Base-by-base conservation (phyloP, 352 stramenopile genomes). In the Phytophthora citricola region DNA sequence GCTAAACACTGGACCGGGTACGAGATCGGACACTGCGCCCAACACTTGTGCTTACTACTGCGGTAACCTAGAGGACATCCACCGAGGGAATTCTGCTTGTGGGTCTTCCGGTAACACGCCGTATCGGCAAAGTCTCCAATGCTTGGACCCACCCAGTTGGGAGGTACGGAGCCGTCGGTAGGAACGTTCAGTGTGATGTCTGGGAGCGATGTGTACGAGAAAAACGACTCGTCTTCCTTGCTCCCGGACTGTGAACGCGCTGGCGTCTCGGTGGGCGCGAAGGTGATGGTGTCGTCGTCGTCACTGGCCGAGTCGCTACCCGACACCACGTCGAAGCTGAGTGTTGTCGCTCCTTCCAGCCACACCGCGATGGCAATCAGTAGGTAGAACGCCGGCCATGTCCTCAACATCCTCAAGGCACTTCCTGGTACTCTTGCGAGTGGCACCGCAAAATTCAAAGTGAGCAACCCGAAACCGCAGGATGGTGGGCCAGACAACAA, bases 1-100 rank as follows among this genome's bases (percentile, higher is more conserved):
- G 81, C 75, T 48, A 81, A 66, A 45, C 85, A 94, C 57, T 89
- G 60, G 17, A 94, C 82, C 0, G 86, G 86, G 70, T 91, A 94
- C 36, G 89, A 71, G 8, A 92, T 58, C 0, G 86, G 86, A 39
- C 86, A 94, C 53, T 91, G 70, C 0, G 83, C 74, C 85, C 83
- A 93, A 60, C 85, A 93, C 0, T 61, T 76, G 14, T 67, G 67
- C 32, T 81, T 51, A 2, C 73, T 84, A 24, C 61, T 68, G 39
- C 76, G 57, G 66, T 88, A 91, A 2, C 79, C 76, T 6, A 59
- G 54, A 1, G 77, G 66, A 47, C 81, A 90, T 0, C 46, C 45
- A 32, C 69, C 67, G 5, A 40, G 0, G 1, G 60, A 63, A 32
- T 75, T 77, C 27, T 45, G 58, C n/a, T 67, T 58, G 52, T 78